These are phyloP conservation scores for Colletotrichum coccodes DNA, from an alignment of 2,329 filamentous ascomycete genomes.

Conservation along the genomic window DNA sequence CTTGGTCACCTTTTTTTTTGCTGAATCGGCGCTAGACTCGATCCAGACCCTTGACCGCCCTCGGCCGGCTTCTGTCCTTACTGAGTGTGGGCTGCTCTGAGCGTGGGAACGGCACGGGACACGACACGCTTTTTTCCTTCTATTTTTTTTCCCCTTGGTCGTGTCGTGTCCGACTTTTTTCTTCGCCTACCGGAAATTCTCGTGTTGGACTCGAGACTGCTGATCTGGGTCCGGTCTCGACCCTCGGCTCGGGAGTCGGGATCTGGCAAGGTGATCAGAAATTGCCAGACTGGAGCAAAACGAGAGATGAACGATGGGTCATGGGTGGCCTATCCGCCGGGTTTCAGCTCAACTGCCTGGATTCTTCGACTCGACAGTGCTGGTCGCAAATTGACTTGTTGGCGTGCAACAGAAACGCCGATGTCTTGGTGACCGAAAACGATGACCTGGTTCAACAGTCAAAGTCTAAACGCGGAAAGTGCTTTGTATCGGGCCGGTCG, in stretches of 20 bases:
- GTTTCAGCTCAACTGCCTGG: not conserved
- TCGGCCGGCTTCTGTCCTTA: not conserved
- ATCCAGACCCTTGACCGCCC: constrained; percentile 29
- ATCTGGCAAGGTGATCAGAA: not conserved
- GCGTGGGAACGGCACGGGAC: not conserved
- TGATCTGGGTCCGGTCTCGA: not conserved
- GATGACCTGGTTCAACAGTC: not conserved
- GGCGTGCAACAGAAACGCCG: not conserved
- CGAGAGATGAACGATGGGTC: not conserved
- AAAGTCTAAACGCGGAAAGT: not conserved
- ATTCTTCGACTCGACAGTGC: not conserved
- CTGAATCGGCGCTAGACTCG: constrained; percentile 30
- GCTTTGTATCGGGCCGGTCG: not conserved
- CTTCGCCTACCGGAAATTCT: not conserved
- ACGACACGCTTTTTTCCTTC: not conserved
- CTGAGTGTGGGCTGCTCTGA: not conserved
- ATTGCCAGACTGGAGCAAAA: not conserved
- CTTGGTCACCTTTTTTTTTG: not conserved
- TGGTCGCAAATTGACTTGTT: not conserved
- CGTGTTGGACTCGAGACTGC: not conserved
- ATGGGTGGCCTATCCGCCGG: not conserved
- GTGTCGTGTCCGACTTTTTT: not conserved
- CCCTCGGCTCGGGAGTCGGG: not conserved
- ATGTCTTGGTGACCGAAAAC: not conserved
- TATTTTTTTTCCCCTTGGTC: not conserved